These are phyloP conservation scores for Lactarius psammicola DNA, from an alignment of 768 basidiomycete genomes.

Conservation along the genomic window DNA sequence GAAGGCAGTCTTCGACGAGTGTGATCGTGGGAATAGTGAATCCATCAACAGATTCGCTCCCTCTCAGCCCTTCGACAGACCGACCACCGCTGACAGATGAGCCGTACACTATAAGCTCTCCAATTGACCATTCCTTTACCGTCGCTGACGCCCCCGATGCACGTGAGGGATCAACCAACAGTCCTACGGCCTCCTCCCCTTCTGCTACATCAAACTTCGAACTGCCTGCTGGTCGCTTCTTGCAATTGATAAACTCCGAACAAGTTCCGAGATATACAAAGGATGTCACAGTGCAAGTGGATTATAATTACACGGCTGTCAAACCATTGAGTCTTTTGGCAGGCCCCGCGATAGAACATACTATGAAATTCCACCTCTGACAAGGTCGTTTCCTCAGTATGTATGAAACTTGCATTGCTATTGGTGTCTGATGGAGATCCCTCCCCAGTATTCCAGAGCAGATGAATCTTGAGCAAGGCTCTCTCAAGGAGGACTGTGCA, in stretches of 20 bases:
- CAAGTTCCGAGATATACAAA: constrained; percentile 20
- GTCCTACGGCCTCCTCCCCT: not conserved
- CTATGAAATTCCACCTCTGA: constrained; percentile 1
- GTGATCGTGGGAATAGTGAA: constrained; percentile 1
- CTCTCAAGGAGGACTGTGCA: not conserved
- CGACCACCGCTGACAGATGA: not conserved
- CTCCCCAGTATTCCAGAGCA: not conserved
- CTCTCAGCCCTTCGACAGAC: not conserved
- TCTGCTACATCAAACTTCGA: not conserved
- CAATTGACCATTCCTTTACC: not conserved
- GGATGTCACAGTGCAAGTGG: constrained; percentile 8
- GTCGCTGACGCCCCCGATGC: not conserved
- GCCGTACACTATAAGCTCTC: not conserved
- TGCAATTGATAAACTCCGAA: constrained; percentile 13
- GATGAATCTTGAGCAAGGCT: not conserved
- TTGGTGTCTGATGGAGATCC: not conserved
- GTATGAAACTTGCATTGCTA: not conserved
- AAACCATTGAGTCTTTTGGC: not conserved
- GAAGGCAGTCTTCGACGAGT: constrained; percentile 11
- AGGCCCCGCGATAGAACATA: constrained; percentile 1
- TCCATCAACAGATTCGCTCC: constrained; percentile 18
- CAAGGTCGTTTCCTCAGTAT: constrained; percentile 9
- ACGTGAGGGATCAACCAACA: not conserved
- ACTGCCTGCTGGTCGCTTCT: constrained; percentile 10
- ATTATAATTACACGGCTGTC: too few relatives aligned